Conservation (phyloP, 148 eudicot species). For the Gaultheria prostrata region DNA sequence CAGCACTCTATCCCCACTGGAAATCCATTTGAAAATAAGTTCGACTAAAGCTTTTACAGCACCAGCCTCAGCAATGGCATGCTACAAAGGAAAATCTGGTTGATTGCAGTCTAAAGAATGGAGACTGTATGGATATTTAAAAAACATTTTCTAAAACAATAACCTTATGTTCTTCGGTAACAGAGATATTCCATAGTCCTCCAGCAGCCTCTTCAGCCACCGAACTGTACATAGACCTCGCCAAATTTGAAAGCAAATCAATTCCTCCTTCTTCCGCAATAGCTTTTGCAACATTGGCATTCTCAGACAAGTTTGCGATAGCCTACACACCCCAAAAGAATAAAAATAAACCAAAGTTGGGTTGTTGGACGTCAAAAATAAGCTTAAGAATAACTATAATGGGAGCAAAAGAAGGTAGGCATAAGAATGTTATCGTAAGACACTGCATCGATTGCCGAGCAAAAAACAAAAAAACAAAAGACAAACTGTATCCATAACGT, state of each 20-base stretch:
- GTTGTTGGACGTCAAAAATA: background rate
- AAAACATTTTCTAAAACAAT: slow-evolving; percentile 4
- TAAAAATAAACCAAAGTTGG: background rate
- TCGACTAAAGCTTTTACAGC: slow-evolving; percentile 85
- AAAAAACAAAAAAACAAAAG: too few species aligned
- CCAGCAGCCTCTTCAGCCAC: slow-evolving; percentile 99
- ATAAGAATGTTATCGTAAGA: background rate
- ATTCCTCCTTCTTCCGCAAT: slow-evolving; percentile 97
- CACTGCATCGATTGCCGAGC: background rate
- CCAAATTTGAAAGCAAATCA: slow-evolving; percentile 65
- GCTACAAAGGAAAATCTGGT: slow-evolving; percentile 37
- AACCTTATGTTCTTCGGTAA: slow-evolving; percentile 97
- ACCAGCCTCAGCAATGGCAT: slow-evolving; percentile 88
- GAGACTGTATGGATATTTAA: background rate
- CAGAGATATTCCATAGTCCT: slow-evolving; percentile 95
- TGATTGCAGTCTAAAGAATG: background rate
- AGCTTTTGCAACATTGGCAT: slow-evolving; percentile 86
- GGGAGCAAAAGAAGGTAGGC: background rate
- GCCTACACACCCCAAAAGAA: slow-evolving; percentile 47
- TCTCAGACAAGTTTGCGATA: slow-evolving; percentile 88
- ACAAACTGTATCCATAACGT: background rate
- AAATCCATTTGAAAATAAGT: slow-evolving; percentile 85
- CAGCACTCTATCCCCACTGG: slow-evolving; percentile 60
- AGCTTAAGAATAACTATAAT: background rate
- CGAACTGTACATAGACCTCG: slow-evolving; percentile 80